Evolutionary conservation across 1,284 basidiomycete species (phyloP).

Genomic region (Puccinia polysora): DNA sequence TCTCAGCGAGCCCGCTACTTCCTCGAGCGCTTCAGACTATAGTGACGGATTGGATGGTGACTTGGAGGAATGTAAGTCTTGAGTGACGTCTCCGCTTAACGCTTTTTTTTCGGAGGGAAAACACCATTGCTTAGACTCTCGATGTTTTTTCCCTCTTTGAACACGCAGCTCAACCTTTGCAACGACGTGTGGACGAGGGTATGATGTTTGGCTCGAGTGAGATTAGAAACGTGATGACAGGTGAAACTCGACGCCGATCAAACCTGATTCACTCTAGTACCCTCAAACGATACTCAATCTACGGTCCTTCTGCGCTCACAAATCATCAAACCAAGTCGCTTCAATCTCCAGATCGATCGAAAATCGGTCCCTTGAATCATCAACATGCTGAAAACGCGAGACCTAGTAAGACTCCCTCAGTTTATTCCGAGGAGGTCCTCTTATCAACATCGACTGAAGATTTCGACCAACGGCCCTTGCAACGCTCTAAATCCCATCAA

Average conservation of each 20-base stretch:
- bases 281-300: neutral
- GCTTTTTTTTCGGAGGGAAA: too few species aligned
- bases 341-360: neutral
- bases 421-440: conserved; percentile 13
- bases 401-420: neutral
- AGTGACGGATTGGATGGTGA: conserved; percentile 8
- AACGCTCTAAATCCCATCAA: conserved; percentile 8
- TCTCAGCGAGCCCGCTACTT: neutral
- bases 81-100: too few species aligned
- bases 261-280: too few species aligned
- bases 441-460: conserved; percentile 7
- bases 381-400: conserved; percentile 2
- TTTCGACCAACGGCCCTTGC: neutral
- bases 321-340: neutral
- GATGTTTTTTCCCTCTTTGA: too few species aligned
- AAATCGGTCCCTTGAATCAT: neutral
- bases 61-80: too few species aligned
- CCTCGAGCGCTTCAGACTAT: conserved; percentile 23
- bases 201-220: too few species aligned
- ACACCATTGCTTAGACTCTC: too few species aligned
- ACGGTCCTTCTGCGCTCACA: neutral
- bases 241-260: too few species aligned
- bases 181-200: too few species aligned
- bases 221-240: too few species aligned
- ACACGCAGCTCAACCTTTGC: too few species aligned